These are phyloP conservation scores for Hansenula sp. DNA, from an alignment of 1,139 yeast genomes.

Conservation along the genomic window DNA sequence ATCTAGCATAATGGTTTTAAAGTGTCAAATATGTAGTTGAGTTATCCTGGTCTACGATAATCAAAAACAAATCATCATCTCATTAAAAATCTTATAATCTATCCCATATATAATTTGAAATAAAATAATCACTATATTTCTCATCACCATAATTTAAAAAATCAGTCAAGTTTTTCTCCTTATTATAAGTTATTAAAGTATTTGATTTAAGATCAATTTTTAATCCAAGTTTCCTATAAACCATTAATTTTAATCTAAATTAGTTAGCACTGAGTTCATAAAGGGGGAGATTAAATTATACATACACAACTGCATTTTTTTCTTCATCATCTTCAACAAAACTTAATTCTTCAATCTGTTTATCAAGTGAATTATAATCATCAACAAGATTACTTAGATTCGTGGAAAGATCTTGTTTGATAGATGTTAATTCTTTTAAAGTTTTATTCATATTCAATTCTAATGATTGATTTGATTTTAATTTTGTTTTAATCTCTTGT, in stretches of 20 bases:
- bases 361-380: slow-evolving; percentile 31
- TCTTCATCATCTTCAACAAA: slow-evolving; percentile 24
- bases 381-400: slow-evolving; percentile 38
- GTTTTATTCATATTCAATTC: slow-evolving; percentile 17
- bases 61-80: too few relatives aligned
- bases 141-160: slow-evolving; percentile 49
- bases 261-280: not conserved
- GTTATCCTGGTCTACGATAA: not conserved
- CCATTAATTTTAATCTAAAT: slow-evolving; percentile 28
- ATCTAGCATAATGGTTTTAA: not conserved
- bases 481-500: slow-evolving; percentile 13
- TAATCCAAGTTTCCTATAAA: slow-evolving; percentile 33
- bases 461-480: slow-evolving; percentile 14
- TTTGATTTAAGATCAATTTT: slow-evolving; percentile 32
- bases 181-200: slow-evolving; percentile 48
- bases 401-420: slow-evolving; percentile 27
- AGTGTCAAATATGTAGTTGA: not conserved
- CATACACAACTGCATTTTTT: slow-evolving; percentile 27
- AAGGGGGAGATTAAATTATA: not conserved
- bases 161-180: slow-evolving; percentile 42
- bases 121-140: slow-evolving; percentile 57
- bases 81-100: slow-evolving; percentile 28
- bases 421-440: slow-evolving; percentile 16
- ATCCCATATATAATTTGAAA: slow-evolving; percentile 73
- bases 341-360: slow-evolving; percentile 22